These are phyloP conservation scores for Elsinoe necatrix DNA, from an alignment of 2,329 filamentous ascomycete species.

Conservation along the genomic window DNA sequence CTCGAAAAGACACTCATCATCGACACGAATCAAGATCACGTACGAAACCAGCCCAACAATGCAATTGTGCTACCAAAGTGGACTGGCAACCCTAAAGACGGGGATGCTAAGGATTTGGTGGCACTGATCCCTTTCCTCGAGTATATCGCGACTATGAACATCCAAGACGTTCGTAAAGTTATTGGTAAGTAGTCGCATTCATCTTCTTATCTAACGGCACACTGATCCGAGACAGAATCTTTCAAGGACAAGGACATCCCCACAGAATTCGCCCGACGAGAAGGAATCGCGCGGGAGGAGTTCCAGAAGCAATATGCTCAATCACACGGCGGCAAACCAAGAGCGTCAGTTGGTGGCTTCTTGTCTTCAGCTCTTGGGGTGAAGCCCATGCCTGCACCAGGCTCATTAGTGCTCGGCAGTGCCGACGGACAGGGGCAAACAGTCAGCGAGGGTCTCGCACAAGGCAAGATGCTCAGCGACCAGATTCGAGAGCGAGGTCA, in stretches of 20 bases:
- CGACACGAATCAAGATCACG: constrained; percentile 75
- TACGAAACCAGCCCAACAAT: constrained; percentile 89
- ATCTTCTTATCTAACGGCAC: constrained; percentile 35
- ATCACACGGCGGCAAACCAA: constrained; percentile 56
- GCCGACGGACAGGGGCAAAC: constrained; percentile 45
- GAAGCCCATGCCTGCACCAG: constrained; percentile 53
- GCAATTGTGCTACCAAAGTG: constrained; percentile 86
- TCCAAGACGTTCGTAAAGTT: constrained; percentile 63
- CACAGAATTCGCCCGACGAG: constrained; percentile 77
- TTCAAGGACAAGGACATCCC: constrained; percentile 78
- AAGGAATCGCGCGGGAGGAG: constrained; percentile 74
- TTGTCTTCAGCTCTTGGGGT: constrained; percentile 60
- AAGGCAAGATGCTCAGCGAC: constrained; percentile 97
- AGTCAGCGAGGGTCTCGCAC: constrained; percentile 66
- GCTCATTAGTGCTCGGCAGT: constrained; percentile 49
- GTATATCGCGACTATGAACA: constrained; percentile 91
- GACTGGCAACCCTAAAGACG: constrained; percentile 71
- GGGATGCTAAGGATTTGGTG: constrained; percentile 61
- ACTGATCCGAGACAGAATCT: constrained; percentile 20
- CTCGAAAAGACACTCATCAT: constrained; percentile 91
- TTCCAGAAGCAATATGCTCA: constrained; percentile 70
- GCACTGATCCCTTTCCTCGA: constrained; percentile 92
- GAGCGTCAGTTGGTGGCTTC: constrained; percentile 52
- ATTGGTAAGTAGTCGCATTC: constrained; percentile 12
- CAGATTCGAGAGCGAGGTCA: constrained; percentile 86